phyloP scores from a whole-genome alignment of 768 basidiomycete genomes.

The Lentinula sp. region DNA sequence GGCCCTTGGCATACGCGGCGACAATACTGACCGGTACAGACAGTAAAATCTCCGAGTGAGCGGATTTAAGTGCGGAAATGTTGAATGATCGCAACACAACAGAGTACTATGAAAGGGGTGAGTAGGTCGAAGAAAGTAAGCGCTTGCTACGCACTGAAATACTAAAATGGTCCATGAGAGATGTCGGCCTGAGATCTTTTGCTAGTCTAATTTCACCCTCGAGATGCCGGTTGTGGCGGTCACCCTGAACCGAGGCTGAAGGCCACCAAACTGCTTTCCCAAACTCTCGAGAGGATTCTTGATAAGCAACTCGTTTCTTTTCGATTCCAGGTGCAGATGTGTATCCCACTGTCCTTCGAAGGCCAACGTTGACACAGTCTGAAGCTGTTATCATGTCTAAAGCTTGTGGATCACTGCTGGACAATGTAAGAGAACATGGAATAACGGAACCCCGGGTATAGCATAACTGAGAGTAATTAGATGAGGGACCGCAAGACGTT shows the following conservation, averaged over 20 bases:
- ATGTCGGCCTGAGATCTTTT: conserved; percentile 46
- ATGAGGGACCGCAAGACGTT: not conserved
- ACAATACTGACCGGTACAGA: conserved; percentile 48
- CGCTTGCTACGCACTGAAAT: conserved; percentile 34
- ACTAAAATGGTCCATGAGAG: conserved; percentile 44
- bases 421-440: conserved; percentile 38
- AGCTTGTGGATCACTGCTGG: conserved; percentile 28
- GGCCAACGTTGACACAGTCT: conserved; percentile 28
- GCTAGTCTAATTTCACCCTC: conserved; percentile 48
- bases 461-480: conserved; percentile 24
- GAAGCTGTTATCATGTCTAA: conserved; percentile 39
- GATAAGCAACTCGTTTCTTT: conserved; percentile 35
- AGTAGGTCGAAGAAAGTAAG: conserved; percentile 2
- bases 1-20: conserved; percentile 44
- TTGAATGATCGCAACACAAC: conserved; percentile 42
- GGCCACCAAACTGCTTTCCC: conserved; percentile 45
- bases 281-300: conserved; percentile 38
- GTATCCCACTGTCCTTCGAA: conserved; percentile 19
- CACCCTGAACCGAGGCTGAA: conserved; percentile 21
- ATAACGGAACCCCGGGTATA: conserved; percentile 46
- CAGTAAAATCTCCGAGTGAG: conserved; percentile 32
- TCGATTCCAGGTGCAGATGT: conserved; percentile 27
- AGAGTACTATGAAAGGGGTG: conserved; percentile 30
- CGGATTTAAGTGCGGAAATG: conserved; percentile 25
- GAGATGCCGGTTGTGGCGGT: conserved; percentile 30